Percentiles rank a stretch among this genome's conserved stretches.
Evolutionary conservation across 495 filamentous ascomycete species (phyloP).

Genomic region (Hypoxylon crocopeplum): DNA sequence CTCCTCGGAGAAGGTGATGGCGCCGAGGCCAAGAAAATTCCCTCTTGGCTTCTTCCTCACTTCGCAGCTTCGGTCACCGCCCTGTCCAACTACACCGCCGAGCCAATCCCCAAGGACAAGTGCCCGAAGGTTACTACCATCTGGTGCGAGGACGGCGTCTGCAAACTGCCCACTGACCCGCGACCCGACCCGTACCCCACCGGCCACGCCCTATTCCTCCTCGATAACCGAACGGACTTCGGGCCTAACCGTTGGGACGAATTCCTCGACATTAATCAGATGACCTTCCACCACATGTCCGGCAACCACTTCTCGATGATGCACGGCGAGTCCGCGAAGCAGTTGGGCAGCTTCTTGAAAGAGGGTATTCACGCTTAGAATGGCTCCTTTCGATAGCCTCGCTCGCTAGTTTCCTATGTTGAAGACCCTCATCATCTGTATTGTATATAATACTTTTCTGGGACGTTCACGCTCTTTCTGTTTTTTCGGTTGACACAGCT

Average conservation of each 20-base stretch:
- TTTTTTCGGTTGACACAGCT: slow-evolving; percentile 8
- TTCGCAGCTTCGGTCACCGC: slow-evolving; percentile 79
- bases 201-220: slow-evolving; percentile 78
- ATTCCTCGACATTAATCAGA: slow-evolving; percentile 69
- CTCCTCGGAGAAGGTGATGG: slow-evolving; percentile 71
- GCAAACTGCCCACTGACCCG: slow-evolving; percentile 70
- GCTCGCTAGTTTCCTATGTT: not conserved
- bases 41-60: slow-evolving; percentile 82
- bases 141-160: slow-evolving; percentile 85
- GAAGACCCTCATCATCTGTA: not conserved
- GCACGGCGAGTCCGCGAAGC: slow-evolving; percentile 59
- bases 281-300: slow-evolving; percentile 65
- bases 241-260: slow-evolving; percentile 82
- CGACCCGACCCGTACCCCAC: slow-evolving; percentile 72
- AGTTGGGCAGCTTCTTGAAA: slow-evolving; percentile 47
- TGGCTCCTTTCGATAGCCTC: not conserved
- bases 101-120: slow-evolving; percentile 57
- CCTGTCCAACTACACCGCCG: slow-evolving; percentile 72
- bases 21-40: slow-evolving; percentile 62
- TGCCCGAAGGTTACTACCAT: slow-evolving; percentile 72
- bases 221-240: slow-evolving; percentile 80
- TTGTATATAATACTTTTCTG: slow-evolving; percentile 26
- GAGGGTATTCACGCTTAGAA: slow-evolving; percentile 40
- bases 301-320: slow-evolving; percentile 80
- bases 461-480: slow-evolving; percentile 20